These are phyloP conservation scores for Russula griseocarnosa DNA, from an alignment of 768 basidiomycete species.

Conservation along the genomic window DNA sequence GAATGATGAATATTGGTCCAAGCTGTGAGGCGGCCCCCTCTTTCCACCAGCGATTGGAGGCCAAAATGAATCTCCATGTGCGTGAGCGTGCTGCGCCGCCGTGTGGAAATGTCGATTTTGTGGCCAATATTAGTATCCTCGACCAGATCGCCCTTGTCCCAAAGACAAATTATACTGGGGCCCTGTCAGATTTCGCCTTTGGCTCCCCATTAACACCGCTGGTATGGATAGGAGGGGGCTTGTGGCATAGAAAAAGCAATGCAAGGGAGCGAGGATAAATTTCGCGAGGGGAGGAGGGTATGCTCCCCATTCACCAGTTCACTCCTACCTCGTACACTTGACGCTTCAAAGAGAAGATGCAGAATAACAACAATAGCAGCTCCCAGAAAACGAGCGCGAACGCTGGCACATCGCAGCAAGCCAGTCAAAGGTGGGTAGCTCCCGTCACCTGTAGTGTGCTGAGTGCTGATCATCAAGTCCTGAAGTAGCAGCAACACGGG, in stretches of 20 bases:
- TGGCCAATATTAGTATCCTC: neutral
- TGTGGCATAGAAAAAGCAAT: neutral
- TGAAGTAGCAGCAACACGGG: neutral
- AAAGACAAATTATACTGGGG: neutral
- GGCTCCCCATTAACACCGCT: neutral
- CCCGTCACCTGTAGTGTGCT: neutral
- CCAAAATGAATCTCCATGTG: too few relatives aligned
- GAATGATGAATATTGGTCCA: too few relatives aligned
- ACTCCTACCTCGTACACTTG: neutral
- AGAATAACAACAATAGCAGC: neutral
- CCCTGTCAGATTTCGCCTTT: neutral
- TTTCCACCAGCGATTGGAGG: neutral
- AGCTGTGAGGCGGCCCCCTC: neutral
- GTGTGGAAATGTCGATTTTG: neutral
- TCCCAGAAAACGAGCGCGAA: neutral
- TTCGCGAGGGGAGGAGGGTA: neutral
- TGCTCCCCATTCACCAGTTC: neutral
- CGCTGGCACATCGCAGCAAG: neutral
- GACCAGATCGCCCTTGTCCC: neutral
- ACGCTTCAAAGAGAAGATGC: neutral
- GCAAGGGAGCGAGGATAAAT: neutral
- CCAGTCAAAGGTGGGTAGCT: neutral
- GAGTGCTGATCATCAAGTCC: neutral
- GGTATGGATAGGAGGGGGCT: neutral
- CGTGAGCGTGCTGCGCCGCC: neutral